Percentiles rank a stretch among this genome's conserved stretches.
phyloP scores from a whole-genome alignment of 345 rosid genomes.

The Stellera chamaejasme region DNA sequence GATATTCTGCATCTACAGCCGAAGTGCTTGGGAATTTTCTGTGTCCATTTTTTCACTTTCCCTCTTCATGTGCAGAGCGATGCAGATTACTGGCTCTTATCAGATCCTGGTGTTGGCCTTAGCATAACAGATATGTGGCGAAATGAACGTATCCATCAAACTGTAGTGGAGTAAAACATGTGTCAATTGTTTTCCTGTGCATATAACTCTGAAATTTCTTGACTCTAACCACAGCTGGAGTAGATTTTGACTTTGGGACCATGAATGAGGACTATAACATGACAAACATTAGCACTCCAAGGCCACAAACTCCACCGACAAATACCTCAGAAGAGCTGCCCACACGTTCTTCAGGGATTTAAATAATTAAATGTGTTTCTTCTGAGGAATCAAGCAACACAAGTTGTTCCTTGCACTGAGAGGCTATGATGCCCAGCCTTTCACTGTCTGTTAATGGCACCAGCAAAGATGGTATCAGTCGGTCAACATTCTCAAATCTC shows the following conservation, averaged over 20 bases:
- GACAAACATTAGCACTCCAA: conserved; percentile 30
- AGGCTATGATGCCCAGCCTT: conserved; percentile 8
- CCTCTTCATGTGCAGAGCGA: conserved; percentile 39
- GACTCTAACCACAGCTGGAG: conserved; percentile 34
- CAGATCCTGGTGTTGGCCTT: conserved; percentile 75
- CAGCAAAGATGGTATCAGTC: no score
- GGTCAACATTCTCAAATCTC: no score
- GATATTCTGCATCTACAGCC: no score
- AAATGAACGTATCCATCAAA: conserved; percentile 66
- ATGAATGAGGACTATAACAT: conserved; percentile 32
- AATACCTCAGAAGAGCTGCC: conserved; percentile 31
- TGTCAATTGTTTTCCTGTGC: background rate
- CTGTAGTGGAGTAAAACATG: background rate
- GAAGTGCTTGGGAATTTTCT: no score
- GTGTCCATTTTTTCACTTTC: background rate
- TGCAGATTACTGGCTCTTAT: conserved; percentile 91
- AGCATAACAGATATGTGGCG: conserved; percentile 91
- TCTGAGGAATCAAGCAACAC: background rate
- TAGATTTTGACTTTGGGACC: conserved; percentile 37
- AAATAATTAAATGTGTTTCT: conserved; percentile 20
- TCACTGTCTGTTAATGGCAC: background rate
- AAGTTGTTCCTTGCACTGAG: conserved; percentile 1
- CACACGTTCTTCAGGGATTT: conserved; percentile 25
- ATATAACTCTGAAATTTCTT: conserved; percentile 16
- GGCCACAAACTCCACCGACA: conserved; percentile 52